Evolutionary conservation across 169 alveolate genomes (phyloP), one percentile per base, ranked within the genome.

Genomic region (Eimeria praecox): DNA sequence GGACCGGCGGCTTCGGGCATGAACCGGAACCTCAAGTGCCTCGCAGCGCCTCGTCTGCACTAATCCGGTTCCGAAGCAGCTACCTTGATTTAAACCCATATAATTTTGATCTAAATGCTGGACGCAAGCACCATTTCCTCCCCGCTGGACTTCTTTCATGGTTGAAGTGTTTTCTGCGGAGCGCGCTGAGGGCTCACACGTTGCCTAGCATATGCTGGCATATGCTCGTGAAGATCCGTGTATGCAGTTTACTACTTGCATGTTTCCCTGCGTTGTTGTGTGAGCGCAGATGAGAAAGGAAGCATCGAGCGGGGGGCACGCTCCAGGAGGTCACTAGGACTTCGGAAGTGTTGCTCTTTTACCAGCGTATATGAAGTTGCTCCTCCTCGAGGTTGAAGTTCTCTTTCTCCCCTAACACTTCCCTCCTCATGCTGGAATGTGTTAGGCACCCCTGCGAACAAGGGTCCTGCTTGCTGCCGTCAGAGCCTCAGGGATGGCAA

Each of bases 201-300:
- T 52, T 73, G 83, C 49, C 22, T 18, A 33, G 52, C 20, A 3
- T 73, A 66, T n/a, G 20, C 2, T 66, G 46, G 44, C 9, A 30
- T 30, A 6, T 30, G 44, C 30, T 22, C 78, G 33, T 66, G 46
- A 38, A 16, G 30, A 10, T 59, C n/a, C 56, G 56, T 49, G 20
- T 59, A 22, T 59, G 69, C 69, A 22, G 12, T 20, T 59, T 59
- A 18, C 30, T 59, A 20, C 30, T 3, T 62, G 73, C 38, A 16
- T 62, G 73, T 8, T 8, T 10, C 73, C 40, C 73, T 62, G 40
- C 73, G 73, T n/a, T 18, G 5, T 62, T 73, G 83, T 83, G 46
- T 35, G 91, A 42, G 18, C 35, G 49, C 91, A 83, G 91, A 83
- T 83, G 91, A 30, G 91, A 52, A 83, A 83, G 73, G 91, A 83